Evolutionary conservation across 2,329 filamentous ascomycete species (phyloP), one percentile per base, ranked within the genome.

Genomic region (Aspergillus candidus): DNA sequence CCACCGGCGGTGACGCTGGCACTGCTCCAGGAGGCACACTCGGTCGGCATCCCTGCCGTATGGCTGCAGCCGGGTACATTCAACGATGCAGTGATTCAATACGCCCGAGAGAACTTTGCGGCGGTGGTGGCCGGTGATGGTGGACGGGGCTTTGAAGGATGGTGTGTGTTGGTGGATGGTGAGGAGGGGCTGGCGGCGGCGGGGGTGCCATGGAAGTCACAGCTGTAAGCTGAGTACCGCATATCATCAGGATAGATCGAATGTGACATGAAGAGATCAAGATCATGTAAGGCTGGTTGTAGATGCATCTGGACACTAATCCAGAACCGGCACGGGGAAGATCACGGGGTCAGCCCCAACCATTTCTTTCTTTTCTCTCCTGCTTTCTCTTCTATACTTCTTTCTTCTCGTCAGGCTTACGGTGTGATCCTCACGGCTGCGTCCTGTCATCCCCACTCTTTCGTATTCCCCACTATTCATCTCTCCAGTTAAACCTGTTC

Each of bases 21-120:
- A 57, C 72, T 94, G 6, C 72, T 97, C 33, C 74, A 82, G 50
- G 86, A 94, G 65, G 93, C 91, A 0, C 86, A 83, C 65, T 72
- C 78, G 44, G 73, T 85, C 10, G 83, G 89, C 3, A 71, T 94
- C 35, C 76, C 79, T 13, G 78, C 86, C 18, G 82, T 95, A 4
- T 95, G 88, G 86, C 71, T 97, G 53, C 93, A 97, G 70, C 93
- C 93, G 0, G 93, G 91, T 1, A 90, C 82, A 12, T 97, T 86
- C 61, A 82, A 95, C 62, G 79, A 86, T 40, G 79, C 81, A 46
- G 84, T 88, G 15, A 62, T 95, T 50, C 71, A 76, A 33, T 89
- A 79, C 65, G 88, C 87, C 3, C 72, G 75, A 48, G 71, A 71
- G 36, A 76, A 84, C 52, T 95, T 93, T 57, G 72, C 81, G 53